phyloP scores from a whole-genome alignment of 257 asterid species.

The Solanum dulcamara region DNA sequence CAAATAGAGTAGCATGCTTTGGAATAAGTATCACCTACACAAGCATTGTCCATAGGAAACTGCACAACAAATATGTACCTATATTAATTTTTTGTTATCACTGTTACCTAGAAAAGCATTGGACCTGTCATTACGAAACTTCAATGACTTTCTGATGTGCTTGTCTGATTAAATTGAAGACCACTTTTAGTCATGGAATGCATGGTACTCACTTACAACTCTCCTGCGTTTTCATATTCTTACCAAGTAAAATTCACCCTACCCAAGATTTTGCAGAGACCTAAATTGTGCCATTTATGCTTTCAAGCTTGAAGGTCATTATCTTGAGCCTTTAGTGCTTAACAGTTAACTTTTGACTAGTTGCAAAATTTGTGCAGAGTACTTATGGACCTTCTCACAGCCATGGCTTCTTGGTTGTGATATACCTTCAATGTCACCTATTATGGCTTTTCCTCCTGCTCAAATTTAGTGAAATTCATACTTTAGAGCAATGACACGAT shows the following conservation, averaged over 20 bases:
- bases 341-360: neutral
- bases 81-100: neutral
- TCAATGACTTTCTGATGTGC: neutral
- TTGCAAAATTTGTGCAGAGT: neutral
- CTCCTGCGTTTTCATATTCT: neutral
- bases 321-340: neutral
- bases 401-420: neutral
- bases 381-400: neutral
- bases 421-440: neutral
- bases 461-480: neutral
- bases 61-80: neutral
- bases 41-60: neutral
- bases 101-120: neutral
- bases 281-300: neutral
- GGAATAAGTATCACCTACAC: neutral
- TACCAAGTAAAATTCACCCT: neutral
- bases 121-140: neutral
- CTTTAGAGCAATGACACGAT: neutral
- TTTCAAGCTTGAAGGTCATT: neutral
- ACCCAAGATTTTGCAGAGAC: neutral
- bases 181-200: neutral
- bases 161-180: neutral
- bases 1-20: neutral
- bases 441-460: neutral
- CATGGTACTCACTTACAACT: neutral